Evolutionary conservation across 2,329 filamentous ascomycete species (phyloP).

Genomic region (Thielaviopsis euricoi): DNA sequence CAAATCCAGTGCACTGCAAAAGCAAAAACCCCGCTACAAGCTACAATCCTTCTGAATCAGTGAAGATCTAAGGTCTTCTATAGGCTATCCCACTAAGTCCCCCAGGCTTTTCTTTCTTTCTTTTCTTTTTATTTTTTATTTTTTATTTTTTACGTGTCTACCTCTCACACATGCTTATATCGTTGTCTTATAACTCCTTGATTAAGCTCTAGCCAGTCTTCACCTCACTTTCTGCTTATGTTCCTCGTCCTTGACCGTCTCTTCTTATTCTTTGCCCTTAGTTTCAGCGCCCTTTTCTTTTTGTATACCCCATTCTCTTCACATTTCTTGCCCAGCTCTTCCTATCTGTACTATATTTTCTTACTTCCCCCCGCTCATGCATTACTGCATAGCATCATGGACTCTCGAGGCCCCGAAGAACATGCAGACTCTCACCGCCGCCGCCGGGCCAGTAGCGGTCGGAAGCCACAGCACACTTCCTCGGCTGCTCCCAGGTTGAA

Average conservation of each 20-base stretch:
- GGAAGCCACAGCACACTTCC: neutral
- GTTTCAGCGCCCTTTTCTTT: neutral
- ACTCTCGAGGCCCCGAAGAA: constrained; percentile 3
- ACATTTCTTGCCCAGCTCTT: neutral
- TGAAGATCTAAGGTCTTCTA: neutral
- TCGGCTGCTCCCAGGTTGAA: neutral
- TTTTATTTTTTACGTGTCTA: no score
- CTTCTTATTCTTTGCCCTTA: neutral
- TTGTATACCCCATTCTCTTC: neutral
- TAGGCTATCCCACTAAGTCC: neutral
- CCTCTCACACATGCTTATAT: neutral
- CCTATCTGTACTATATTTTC: neutral
- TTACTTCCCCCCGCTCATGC: neutral
- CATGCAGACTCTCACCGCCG: neutral
- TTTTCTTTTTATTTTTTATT: neutral
- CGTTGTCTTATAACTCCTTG: neutral
- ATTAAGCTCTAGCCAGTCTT: neutral
- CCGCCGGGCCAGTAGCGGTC: neutral
- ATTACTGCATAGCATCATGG: neutral
- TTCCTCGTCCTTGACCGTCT: neutral
- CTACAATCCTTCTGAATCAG: neutral
- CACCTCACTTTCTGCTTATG: neutral
- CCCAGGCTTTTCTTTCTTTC: neutral
- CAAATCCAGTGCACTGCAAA: neutral
- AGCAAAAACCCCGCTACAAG: neutral